These are phyloP conservation scores for Leucosporidium scottii DNA, from an alignment of 768 basidiomycete species.

Conservation along the genomic window DNA sequence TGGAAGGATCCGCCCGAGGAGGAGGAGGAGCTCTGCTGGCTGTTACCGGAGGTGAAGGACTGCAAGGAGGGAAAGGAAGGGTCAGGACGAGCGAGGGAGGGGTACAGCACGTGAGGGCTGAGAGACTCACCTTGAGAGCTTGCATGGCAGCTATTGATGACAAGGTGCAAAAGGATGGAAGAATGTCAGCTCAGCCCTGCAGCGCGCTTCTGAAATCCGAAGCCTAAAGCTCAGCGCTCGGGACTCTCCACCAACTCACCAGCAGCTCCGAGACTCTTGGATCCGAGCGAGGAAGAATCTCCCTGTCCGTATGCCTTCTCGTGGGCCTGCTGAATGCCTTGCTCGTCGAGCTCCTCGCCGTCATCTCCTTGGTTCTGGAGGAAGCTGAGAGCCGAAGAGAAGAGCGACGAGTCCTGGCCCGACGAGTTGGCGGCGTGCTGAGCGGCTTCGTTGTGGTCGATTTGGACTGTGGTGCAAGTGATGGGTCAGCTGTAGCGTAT, in stretches of 20 bases:
- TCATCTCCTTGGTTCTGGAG: conserved; percentile 2
- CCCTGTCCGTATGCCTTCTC: conserved; percentile 15
- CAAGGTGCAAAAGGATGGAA: not conserved
- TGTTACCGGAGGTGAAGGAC: not conserved
- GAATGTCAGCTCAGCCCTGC: not conserved
- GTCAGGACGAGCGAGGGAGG: no score
- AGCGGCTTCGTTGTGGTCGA: conserved; percentile 16
- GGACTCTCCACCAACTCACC: no score
- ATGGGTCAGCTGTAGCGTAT: not conserved
- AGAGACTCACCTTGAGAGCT: conserved; percentile 14
- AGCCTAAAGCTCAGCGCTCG: not conserved
- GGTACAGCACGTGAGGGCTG: no score
- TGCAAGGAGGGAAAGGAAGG: no score
- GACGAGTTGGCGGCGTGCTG: conserved; percentile 9
- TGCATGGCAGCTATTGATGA: conserved; percentile 22
- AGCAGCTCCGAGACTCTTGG: not conserved
- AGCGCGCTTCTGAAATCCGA: no score
- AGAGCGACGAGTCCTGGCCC: conserved; percentile 12
- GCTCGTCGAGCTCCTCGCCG: conserved; percentile 25
- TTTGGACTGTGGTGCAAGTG: not conserved
- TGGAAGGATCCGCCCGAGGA: conserved; percentile 13
- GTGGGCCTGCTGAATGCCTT: conserved; percentile 21
- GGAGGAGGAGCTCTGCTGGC: not conserved
- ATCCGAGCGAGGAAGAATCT: conserved; percentile 6
- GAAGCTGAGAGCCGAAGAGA: conserved; percentile 13